Conservation (phyloP, 805 yeast species). For the Kazachstania viticola region DNA sequence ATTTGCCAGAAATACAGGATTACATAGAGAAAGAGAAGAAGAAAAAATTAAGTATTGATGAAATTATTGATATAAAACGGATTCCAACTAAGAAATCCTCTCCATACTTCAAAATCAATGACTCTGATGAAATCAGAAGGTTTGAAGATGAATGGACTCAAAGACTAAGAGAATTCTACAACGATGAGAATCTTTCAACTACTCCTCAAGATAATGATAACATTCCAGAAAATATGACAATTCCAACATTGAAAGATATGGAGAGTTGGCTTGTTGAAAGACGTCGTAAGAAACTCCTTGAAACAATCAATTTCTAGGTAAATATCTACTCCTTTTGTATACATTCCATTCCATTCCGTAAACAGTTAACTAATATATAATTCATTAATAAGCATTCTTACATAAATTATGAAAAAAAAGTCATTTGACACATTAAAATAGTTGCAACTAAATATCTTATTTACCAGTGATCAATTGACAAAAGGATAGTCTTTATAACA, state of each 20-base stretch:
- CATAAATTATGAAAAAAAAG: no score
- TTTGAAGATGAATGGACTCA: constrained; percentile 11
- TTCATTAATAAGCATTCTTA: no score
- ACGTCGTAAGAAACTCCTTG: constrained; percentile 33
- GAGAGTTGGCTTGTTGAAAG: constrained; percentile 36
- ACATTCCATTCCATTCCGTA: no score
- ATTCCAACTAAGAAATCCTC: constrained; percentile 6
- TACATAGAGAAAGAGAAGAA: constrained; percentile 27
- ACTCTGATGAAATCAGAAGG: constrained; percentile 1
- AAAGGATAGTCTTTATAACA: no score
- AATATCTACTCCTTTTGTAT: no score
- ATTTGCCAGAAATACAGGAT: constrained; percentile 59
- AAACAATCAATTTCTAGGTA: no score
- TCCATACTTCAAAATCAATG: constrained; percentile 1
- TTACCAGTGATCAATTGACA: no score
- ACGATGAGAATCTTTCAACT: neutral
- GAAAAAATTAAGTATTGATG: constrained; percentile 12
- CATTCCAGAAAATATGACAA: constrained; percentile 1
- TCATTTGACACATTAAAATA: no score
- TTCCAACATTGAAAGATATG: constrained; percentile 32
- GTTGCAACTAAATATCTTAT: no score
- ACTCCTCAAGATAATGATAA: constrained; percentile 2
- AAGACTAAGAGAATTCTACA: constrained; percentile 4
- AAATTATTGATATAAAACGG: constrained; percentile 4
- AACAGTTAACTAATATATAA: no score